A percentile compares a stretch with the other conserved stretches of the same genome.
phyloP scores from a whole-genome alignment of 306 rosid species.

The Alnus glutinosa region DNA sequence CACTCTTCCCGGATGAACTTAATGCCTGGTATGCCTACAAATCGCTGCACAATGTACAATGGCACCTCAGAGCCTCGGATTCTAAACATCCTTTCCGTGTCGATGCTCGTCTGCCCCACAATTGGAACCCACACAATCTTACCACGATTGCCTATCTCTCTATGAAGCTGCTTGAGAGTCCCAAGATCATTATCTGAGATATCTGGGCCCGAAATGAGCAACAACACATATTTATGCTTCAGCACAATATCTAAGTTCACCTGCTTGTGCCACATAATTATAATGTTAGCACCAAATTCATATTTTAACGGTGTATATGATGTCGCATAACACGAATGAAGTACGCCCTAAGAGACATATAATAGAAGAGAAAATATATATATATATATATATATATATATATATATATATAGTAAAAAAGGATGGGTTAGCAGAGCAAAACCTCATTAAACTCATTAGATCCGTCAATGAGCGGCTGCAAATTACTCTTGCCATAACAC shows the following conservation, averaged over 20 bases:
- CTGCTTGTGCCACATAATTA: neutral
- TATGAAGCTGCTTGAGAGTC: slow-evolving; percentile 18
- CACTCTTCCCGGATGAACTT: slow-evolving; percentile 41
- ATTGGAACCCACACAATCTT: slow-evolving; percentile 50
- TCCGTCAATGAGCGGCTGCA: slow-evolving; percentile 2
- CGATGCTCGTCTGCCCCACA: slow-evolving; percentile 22
- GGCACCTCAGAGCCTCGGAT: slow-evolving; percentile 20
- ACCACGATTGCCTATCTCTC: slow-evolving; percentile 25
- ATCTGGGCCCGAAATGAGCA: slow-evolving; percentile 19
- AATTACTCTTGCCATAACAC: slow-evolving; percentile 17
- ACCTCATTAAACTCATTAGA: slow-evolving; percentile 5
- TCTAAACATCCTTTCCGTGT: slow-evolving; percentile 14
- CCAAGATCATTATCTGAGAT: slow-evolving; percentile 35
- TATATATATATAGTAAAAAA: no score
- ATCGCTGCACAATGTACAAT: slow-evolving; percentile 32
- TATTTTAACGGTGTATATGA: neutral
- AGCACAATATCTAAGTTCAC: slow-evolving; percentile 8
- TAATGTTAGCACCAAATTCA: neutral
- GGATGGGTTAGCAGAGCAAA: neutral
- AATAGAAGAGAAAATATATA: no score
- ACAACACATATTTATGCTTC: slow-evolving; percentile 6
- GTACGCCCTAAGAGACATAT: no score
- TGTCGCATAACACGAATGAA: no score
- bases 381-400: no score
- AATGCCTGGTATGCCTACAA: slow-evolving; percentile 19